A percentile compares a stretch with the other conserved stretches of the same genome.
These are phyloP conservation scores for Fraxinus sp. DNA, from an alignment of 305 asterid species.

Conservation along the genomic window DNA sequence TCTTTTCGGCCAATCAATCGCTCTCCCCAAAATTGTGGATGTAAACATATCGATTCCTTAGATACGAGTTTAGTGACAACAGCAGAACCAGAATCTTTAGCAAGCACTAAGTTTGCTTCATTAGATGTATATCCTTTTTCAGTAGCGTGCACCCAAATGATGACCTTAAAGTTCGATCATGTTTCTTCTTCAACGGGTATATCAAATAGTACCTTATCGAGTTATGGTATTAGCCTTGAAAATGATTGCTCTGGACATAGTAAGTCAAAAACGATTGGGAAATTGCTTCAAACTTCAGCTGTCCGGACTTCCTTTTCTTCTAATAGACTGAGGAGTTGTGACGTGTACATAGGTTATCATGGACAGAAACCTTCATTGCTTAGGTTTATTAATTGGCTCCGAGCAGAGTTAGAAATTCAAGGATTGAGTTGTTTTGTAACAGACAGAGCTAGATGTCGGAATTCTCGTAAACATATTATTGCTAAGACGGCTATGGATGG, in stretches of 20 bases:
- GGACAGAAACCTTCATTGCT: slow-evolving; percentile 72
- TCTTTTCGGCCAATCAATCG: slow-evolving; percentile 89
- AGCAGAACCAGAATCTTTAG: slow-evolving; percentile 37
- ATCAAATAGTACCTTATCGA: slow-evolving; percentile 44
- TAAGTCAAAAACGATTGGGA: slow-evolving; percentile 47
- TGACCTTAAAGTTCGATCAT: slow-evolving; percentile 36
- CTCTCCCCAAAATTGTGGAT: slow-evolving; percentile 77
- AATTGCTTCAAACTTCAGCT: slow-evolving; percentile 46
- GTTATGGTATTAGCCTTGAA: slow-evolving; percentile 33
- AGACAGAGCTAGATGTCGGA: slow-evolving; percentile 68
- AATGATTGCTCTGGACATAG: slow-evolving; percentile 39
- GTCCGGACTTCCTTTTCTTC: slow-evolving; percentile 58
- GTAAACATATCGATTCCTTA: slow-evolving; percentile 35
- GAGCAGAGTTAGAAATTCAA: slow-evolving; percentile 83
- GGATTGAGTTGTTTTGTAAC: slow-evolving; percentile 87
- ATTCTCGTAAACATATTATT: slow-evolving; percentile 55
- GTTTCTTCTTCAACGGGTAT: slow-evolving; percentile 50
- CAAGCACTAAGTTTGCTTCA: slow-evolving; percentile 31
- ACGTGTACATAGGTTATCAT: slow-evolving; percentile 81
- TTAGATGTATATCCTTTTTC: slow-evolving; percentile 38
- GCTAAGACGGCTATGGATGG: slow-evolving; percentile 80
- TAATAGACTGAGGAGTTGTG: slow-evolving; percentile 76
- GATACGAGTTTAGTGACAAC: slow-evolving; percentile 28
- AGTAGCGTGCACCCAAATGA: slow-evolving; percentile 38
- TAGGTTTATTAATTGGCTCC: slow-evolving; percentile 83